These are phyloP conservation scores for Russula lepida DNA, from an alignment of 768 basidiomycete species.

Conservation along the genomic window DNA sequence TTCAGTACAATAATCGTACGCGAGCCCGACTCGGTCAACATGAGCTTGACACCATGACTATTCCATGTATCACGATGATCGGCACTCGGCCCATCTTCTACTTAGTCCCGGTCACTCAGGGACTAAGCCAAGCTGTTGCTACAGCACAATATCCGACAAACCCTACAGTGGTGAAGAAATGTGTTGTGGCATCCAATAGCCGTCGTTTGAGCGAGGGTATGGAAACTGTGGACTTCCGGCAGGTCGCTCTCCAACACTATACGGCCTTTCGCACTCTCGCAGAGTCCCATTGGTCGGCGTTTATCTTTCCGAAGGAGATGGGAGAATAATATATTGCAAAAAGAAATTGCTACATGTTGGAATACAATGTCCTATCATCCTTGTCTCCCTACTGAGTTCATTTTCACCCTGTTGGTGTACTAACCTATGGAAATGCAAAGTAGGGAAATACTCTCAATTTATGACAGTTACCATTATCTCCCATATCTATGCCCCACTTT, in stretches of 20 bases:
- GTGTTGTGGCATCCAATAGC: background rate
- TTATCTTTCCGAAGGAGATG: background rate
- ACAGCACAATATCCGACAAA: background rate
- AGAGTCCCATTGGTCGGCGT: background rate
- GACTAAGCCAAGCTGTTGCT: background rate
- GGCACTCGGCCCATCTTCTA: constrained; percentile 4
- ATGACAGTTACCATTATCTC: too few species aligned
- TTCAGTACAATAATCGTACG: background rate
- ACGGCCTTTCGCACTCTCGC: background rate
- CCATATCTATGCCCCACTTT: too few species aligned
- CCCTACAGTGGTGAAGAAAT: background rate
- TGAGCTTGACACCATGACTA: background rate
- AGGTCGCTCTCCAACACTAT: background rate
- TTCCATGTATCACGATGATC: background rate
- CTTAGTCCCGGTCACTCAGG: background rate
- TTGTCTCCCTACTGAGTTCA: too few species aligned
- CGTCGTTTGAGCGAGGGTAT: background rate
- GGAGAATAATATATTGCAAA: background rate
- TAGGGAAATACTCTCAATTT: too few species aligned
- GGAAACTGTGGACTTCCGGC: background rate
- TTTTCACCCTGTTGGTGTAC: too few species aligned
- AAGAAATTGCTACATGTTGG: constrained; percentile 49
- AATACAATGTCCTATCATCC: too few species aligned
- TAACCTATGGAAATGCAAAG: too few species aligned
- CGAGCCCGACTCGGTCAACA: background rate